Conservation (phyloP, 495 filamentous ascomycete species). For the Melanomma pulvis-pyrius region DNA sequence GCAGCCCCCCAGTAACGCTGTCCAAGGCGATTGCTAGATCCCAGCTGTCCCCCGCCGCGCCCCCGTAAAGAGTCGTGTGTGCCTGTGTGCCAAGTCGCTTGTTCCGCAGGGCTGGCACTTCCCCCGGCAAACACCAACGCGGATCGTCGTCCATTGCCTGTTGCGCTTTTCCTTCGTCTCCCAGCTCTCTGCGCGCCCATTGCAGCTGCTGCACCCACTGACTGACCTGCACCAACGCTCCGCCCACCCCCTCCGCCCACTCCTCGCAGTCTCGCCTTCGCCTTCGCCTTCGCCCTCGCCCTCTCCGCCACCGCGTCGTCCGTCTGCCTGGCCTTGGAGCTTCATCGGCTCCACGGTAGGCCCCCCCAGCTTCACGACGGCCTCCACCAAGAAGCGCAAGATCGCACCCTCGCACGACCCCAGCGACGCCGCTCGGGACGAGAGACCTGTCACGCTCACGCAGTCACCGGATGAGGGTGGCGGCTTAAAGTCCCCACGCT, state of each 20-base stretch:
- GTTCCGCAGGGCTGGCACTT: not conserved
- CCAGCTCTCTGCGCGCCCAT: slow-evolving; percentile 13
- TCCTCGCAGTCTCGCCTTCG: no score
- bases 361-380: slow-evolving; percentile 68
- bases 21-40: not conserved
- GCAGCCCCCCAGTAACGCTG: not conserved
- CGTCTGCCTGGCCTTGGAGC: slow-evolving; percentile 39
- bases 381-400: slow-evolving; percentile 89
- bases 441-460: slow-evolving; percentile 1
- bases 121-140: not conserved
- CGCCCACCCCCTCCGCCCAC: no score
- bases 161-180: not conserved
- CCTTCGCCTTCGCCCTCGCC: slow-evolving; percentile 7
- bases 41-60: not conserved
- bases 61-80: not conserved
- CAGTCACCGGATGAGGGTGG: slow-evolving; percentile 35
- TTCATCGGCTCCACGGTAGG: slow-evolving; percentile 35
- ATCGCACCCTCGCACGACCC: slow-evolving; percentile 58
- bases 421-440: slow-evolving; percentile 32
- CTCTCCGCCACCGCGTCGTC: slow-evolving; percentile 7
- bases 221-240: no score
- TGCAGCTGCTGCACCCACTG: slow-evolving; percentile 24
- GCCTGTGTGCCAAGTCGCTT: not conserved
- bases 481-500: slow-evolving; percentile 33
- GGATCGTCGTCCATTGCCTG: not conserved